Evolutionary conservation across 176 grass and related monocot species (phyloP), one percentile per base, ranked within the genome.

Genomic region (Rhynchospora breviuscula): DNA sequence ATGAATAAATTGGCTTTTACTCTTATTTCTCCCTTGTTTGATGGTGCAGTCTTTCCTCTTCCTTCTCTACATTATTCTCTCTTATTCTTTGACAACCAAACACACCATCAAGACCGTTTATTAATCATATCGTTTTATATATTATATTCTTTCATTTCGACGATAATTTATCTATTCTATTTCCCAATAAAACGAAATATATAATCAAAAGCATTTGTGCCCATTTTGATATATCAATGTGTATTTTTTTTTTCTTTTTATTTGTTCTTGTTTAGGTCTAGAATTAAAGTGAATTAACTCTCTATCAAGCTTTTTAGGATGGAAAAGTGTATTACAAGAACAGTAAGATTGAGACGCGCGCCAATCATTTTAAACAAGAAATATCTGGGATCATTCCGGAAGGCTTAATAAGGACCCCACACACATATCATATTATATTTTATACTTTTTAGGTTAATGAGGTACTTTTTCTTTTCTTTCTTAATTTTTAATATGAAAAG

Each of bases 361-460:
- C 18, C 69, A 22, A 73, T 73, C 69, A 48, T 73, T 49, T 73
- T 73, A 49, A 73, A 9, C 35, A 49, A 19, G 43, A 49, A 19
- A 73, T 73, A 73, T 73, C 3, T 73, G 45, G 25, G 19, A 74
- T 48, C 44, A 21, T 49, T 72, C 1, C 3, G 44, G 44, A 72
- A 72, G 44, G 10, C 68, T 12, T 72, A 49, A 72, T 72, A 49
- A 72, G 43, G 48, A 74, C 69, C 69, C 69, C 69, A 74, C 69
- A 51, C 17, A 51, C 14, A 72, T 74, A 74, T 74, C 4, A 51
- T 74, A 73, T 74, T 25, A 51, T 51, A 74, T 74, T 49, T 0
- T 73, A 47, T 49, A 12, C n/a, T 49, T 48, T 43, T 72, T 49
- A 51, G 69, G 45, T 74, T 74, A 73, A 74, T 21, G 69, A 73